Percentiles rank a stretch among this genome's conserved stretches.
These are phyloP conservation scores for Rutstroemia sp. DNA, from an alignment of 2,329 filamentous ascomycete species.

Conservation along the genomic window DNA sequence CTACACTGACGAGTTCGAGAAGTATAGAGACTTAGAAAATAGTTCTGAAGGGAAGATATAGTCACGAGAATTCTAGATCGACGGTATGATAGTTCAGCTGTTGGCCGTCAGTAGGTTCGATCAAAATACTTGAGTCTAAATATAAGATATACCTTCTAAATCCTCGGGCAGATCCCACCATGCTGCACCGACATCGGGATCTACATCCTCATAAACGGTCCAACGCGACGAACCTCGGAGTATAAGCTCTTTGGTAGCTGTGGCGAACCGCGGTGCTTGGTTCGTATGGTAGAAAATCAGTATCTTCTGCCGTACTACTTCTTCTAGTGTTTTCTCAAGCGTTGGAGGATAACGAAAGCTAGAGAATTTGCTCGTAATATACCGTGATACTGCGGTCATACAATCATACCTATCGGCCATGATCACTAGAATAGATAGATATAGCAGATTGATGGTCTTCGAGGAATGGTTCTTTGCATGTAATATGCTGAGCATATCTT, in stretches of 20 bases:
- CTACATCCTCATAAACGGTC: constrained; percentile 25
- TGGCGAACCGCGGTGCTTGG: constrained; percentile 50
- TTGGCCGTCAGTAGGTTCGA: constrained; percentile 5
- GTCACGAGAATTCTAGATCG: constrained; percentile 61
- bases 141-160: constrained; percentile 47
- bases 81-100: constrained; percentile 59
- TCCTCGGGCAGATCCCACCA: constrained; percentile 70
- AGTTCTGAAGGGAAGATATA: constrained; percentile 59
- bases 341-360: constrained; percentile 50
- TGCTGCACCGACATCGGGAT: constrained; percentile 35
- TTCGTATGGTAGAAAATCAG: constrained; percentile 59
- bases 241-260: constrained; percentile 58
- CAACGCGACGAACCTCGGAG: constrained; percentile 50
- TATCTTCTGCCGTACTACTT: constrained; percentile 61
- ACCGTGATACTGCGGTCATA: constrained; percentile 44
- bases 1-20: constrained; percentile 63
- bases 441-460: constrained; percentile 44
- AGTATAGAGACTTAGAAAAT: constrained; percentile 61
- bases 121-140: background rate
- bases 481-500: constrained; percentile 59
- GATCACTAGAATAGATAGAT: constrained; percentile 60
- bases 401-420: constrained; percentile 70
- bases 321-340: constrained; percentile 46
- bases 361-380: constrained; percentile 37
- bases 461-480: constrained; percentile 42